Evolutionary conservation across 1,284 basidiomycete genomes (phyloP), one percentile per base, ranked within the genome.

Genomic region (Meripilus lineatus): DNA sequence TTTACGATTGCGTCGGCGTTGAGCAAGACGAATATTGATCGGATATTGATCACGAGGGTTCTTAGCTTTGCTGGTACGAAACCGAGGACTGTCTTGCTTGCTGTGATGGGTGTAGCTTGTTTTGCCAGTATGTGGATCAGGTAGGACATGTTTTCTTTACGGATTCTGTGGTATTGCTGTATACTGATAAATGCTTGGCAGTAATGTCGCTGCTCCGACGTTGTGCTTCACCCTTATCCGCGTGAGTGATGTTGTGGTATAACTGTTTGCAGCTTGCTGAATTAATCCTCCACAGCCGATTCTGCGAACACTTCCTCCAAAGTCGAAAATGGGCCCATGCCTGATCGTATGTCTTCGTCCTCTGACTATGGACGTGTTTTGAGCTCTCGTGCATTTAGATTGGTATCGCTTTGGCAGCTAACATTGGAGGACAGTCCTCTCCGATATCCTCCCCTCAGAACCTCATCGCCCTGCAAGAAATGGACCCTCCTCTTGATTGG

Each of bases 61-160:
- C 77, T 99, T 38, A 87, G 84, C 54, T 70, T 96, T 38, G 96
- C 96, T 2, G 95, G 96, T 1, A 88, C 90, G 6, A 77, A 77
- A 45, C 96, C 94, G 1, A 84, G 81, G 52, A 81, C 79, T 0
- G 94, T 99, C 2, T 70, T 99, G 14, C 76, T 99, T 30, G 89
- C 93, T 0, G 92, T 98, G 66, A 99, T 99, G 96, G 81, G 75
- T 32, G 94, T 99, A 4, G 89, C 94, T 1, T 97, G 94, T 60
- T 99, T 99, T 61, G 93, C 95, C 2, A 93, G 89, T 63, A 99
- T 98, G 96, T 99, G 94, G 96, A 98, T 99, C 58, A 88, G 84
- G 77, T 90, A 62, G 46, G 72, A 63, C 58, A n/a, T 62, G 57
- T 55, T 59, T 37, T 44, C 22, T 38, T 24, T 21, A 20, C 23